Base-by-base conservation (phyloP, 1,284 basidiomycete species). In the Coriolopsis trogii region DNA sequence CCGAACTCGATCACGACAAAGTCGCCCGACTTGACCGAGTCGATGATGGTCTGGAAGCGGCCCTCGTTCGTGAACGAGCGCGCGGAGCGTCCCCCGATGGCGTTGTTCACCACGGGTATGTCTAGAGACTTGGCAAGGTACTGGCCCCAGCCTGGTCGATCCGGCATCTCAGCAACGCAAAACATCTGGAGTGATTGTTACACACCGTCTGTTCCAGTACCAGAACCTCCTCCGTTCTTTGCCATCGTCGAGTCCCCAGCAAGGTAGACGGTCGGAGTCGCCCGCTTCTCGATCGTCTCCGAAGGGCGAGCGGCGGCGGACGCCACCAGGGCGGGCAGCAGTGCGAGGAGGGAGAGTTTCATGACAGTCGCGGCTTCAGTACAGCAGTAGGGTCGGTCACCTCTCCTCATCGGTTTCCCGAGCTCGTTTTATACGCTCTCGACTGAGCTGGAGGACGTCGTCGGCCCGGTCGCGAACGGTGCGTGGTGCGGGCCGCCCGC, bases 201-300 rank as follows among this genome's bases (percentile, higher is more conserved):
- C 49, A 7, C 9, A 51, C 53, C 53, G 12, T 46, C 53, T n/a
- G 53, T 55, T 6, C 49, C 46, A 7, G 45, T 55, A 6, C 53
- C 53, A 0, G 41, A 28, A 6, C 53, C 53, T 9, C 65, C 63
- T 16, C 62, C 64, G 26, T 58, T 55, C 12, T 41, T 46, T 0
- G 68, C 67, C 65, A 69, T 69, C 1, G 77, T 79, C 7, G 73
- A 74, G 53, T 78, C 77, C 5, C 78, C 78, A 4, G 77, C 75
- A n/a, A 79, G 63, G 54, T 75, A 77, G 4, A 79, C 66, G 41
- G 39, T 47, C 13, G 53, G 51, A 26, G 51, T 30, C 6, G 41
- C 51, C 7, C 51, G 51, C 45, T 52, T 52, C 26, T 30, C 39
- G 8, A 39, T 15, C 12, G 26, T 16, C 29, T 37, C 21, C 20